A percentile compares a stretch with the other conserved stretches of the same genome.
Conservation (phyloP, 2,329 filamentous ascomycete species). For the Metarhizium anisopliae region DNA sequence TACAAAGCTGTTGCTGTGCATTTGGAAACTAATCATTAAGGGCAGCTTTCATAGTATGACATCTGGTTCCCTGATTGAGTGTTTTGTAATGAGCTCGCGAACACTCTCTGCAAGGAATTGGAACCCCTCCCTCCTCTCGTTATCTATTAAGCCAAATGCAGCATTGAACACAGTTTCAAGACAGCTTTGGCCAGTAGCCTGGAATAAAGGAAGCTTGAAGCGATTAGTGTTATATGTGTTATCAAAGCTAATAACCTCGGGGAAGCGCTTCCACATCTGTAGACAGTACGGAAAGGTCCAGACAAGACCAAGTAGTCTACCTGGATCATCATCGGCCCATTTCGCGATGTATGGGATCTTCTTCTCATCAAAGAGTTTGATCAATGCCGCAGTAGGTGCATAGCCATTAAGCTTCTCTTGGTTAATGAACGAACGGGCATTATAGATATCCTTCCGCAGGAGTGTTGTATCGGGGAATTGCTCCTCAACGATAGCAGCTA, state of each 20-base stretch:
- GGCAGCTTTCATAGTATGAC: too few relatives aligned
- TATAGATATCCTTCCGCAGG: constrained; percentile 10
- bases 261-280: constrained; percentile 10
- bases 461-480: constrained; percentile 5
- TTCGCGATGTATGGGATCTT: constrained; percentile 10
- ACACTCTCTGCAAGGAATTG: too few relatives aligned
- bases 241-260: constrained; percentile 8
- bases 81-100: too few relatives aligned
- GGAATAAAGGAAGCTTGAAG: constrained; percentile 3
- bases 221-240: constrained; percentile 11
- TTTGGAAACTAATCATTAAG: too few relatives aligned
- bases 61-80: too few relatives aligned
- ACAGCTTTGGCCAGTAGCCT: not conserved
- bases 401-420: constrained; percentile 9
- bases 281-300: constrained; percentile 3
- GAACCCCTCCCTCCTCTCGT: too few relatives aligned
- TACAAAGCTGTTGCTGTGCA: too few relatives aligned
- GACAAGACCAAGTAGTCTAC: constrained; percentile 5
- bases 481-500: constrained; percentile 8
- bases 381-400: constrained; percentile 8
- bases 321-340: constrained; percentile 7
- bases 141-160: too few relatives aligned
- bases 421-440: constrained; percentile 7
- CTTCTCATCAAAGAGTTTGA: constrained; percentile 11
- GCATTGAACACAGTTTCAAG: not conserved